These are phyloP conservation scores for Ophiostoma australiae DNA, from an alignment of 2,329 filamentous ascomycete species.

Conservation along the genomic window DNA sequence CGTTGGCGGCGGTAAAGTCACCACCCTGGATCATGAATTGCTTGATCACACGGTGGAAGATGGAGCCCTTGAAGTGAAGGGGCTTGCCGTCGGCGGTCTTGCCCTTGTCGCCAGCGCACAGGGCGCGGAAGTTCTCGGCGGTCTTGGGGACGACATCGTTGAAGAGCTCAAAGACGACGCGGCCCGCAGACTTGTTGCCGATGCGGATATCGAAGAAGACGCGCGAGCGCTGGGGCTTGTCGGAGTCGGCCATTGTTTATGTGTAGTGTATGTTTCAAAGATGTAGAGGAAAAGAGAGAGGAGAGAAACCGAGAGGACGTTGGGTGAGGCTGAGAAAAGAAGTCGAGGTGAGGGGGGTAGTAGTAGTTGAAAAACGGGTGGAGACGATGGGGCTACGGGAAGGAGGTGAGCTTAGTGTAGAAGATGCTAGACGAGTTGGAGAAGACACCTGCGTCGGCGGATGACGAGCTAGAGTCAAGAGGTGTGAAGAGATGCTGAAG, in stretches of 20 bases:
- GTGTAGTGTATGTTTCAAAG: background rate
- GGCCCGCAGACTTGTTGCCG: conserved; percentile 65
- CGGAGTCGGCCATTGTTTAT: conserved; percentile 36
- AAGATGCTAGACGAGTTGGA: background rate
- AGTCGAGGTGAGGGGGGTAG: background rate
- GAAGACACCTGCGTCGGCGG: background rate
- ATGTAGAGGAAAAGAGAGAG: background rate
- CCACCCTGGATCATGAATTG: conserved; percentile 98
- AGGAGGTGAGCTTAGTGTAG: background rate
- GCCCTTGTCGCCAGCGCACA: conserved; percentile 95
- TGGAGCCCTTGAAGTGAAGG: conserved; percentile 86
- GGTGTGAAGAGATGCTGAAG: background rate
- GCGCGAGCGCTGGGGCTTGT: conserved; percentile 57
- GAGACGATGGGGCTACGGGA: conserved; percentile 6
- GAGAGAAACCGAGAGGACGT: background rate
- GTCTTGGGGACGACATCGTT: conserved; percentile 81
- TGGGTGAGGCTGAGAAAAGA: background rate
- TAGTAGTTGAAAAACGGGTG: background rate
- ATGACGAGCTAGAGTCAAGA: background rate
- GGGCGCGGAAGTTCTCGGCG: conserved; percentile 88
- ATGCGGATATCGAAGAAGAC: conserved; percentile 94
- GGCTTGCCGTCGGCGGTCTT: conserved; percentile 73
- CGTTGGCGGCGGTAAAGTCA: conserved; percentile 92
- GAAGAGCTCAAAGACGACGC: conserved; percentile 82
- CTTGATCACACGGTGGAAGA: conserved; percentile 96